Percentiles rank a stretch among this genome's conserved stretches.
phyloP scores from a whole-genome alignment of 2,329 filamentous ascomycete genomes.

The Cladosporium cucumerinum region DNA sequence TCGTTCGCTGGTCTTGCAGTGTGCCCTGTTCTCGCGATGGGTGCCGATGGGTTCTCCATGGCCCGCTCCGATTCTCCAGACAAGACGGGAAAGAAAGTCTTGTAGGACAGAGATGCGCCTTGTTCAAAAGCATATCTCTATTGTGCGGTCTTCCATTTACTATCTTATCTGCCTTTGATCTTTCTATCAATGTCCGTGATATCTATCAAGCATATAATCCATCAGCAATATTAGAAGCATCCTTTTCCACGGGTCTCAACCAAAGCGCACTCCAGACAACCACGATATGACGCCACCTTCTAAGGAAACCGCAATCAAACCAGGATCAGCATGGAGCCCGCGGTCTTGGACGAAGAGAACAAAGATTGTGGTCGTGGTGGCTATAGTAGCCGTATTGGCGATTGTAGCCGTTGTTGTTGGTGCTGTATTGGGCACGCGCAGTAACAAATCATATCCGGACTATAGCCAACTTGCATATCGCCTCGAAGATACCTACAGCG shows the following conservation, averaged over 20 bases:
- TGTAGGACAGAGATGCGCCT: not conserved
- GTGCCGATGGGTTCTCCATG: not conserved
- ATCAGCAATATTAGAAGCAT: not conserved
- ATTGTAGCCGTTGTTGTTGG: constrained; percentile 28
- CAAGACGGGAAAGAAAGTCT: not conserved
- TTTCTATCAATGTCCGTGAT: not conserved
- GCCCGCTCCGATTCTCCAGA: not conserved
- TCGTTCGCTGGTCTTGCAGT: not conserved
- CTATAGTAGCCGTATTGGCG: constrained; percentile 16
- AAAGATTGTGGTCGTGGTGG: constrained; percentile 18
- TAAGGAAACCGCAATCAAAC: not conserved
- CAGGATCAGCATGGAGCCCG: constrained; percentile 27
- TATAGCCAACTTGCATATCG: constrained; percentile 29
- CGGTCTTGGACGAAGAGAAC: constrained; percentile 25
- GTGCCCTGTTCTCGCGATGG: not conserved
- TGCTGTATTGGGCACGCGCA: constrained; percentile 26
- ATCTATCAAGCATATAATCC: not conserved
- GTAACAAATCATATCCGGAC: constrained; percentile 26
- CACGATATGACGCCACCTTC: constrained; percentile 2
- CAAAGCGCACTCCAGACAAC: not conserved
- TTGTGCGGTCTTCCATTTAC: not conserved
- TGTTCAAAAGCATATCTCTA: not conserved
- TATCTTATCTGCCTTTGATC: too few species aligned
- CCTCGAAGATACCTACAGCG: constrained; percentile 37
- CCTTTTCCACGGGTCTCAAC: too few species aligned